Percentiles rank a stretch among this genome's conserved stretches.
Conservation (phyloP, 1,284 basidiomycete species). For the Xanthoconium separans region DNA sequence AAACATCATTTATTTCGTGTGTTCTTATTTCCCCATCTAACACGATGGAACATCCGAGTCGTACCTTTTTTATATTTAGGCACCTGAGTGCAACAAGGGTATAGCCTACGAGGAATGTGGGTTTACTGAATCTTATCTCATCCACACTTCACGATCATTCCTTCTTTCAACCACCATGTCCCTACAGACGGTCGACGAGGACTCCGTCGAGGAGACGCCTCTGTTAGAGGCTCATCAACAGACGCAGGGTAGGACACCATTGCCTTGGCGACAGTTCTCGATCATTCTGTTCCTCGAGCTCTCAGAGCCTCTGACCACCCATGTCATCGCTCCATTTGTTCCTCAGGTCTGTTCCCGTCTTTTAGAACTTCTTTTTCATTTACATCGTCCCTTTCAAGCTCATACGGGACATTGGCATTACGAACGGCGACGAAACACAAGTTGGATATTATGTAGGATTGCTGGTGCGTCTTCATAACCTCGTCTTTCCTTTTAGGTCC, state of each 20-base stretch:
- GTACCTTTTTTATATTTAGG: too few species aligned
- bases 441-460: constrained; percentile 60
- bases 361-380: constrained; percentile 10
- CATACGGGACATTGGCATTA: constrained; percentile 66
- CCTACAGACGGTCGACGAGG: constrained; percentile 31
- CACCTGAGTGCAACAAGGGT: too few species aligned
- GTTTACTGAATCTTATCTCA: not conserved
- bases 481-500: not conserved
- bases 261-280: constrained; percentile 35
- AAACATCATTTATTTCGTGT: constrained; percentile 11
- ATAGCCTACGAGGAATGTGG: too few species aligned
- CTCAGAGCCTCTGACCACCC: constrained; percentile 53
- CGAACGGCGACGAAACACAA: constrained; percentile 53
- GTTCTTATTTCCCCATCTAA: too few species aligned
- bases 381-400: constrained; percentile 32
- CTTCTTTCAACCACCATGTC: constrained; percentile 34
- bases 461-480: constrained; percentile 39
- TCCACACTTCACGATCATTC: not conserved
- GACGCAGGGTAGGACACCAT: constrained; percentile 28
- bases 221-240: constrained; percentile 35
- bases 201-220: constrained; percentile 46
- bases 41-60: too few species aligned
- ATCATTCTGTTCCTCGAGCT: constrained; percentile 39
- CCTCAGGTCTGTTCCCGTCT: constrained; percentile 31
- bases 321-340: constrained; percentile 54